Percentiles rank a stretch among this genome's conserved stretches.
These are phyloP conservation scores for Aureobasidium sp. DNA, from an alignment of 2,329 filamentous ascomycete species.

Conservation along the genomic window DNA sequence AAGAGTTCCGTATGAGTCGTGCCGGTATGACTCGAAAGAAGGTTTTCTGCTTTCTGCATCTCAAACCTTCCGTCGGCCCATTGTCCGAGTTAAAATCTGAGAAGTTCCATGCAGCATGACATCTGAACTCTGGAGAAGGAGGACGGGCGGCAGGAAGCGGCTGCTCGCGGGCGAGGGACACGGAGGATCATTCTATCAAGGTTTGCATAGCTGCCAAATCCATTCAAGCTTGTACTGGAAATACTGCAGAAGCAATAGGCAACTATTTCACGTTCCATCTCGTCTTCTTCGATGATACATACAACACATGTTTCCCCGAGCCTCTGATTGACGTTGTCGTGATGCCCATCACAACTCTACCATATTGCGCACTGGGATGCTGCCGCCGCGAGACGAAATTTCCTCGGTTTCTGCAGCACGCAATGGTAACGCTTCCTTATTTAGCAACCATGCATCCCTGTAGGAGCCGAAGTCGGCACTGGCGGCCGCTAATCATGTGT, in stretches of 20 bases:
- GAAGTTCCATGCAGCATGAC: slow-evolving; percentile 2
- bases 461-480: background rate
- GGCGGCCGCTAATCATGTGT: background rate
- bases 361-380: background rate
- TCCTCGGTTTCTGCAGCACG: background rate
- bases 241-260: background rate
- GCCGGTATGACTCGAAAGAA: background rate
- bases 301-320: background rate
- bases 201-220: background rate
- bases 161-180: background rate
- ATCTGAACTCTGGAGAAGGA: background rate
- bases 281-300: background rate
- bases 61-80: background rate
- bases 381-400: background rate
- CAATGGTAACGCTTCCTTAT: background rate
- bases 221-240: background rate
- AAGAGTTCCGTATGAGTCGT: slow-evolving; percentile 7
- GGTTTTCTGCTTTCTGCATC: background rate
- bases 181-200: background rate
- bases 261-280: background rate
- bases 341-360: background rate
- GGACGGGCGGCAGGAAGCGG: background rate
- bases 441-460: background rate
- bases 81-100: background rate
- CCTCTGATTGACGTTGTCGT: background rate